Base-by-base conservation (phyloP, 2,329 filamentous ascomycete genomes). In the Colletotrichum truncatum region DNA sequence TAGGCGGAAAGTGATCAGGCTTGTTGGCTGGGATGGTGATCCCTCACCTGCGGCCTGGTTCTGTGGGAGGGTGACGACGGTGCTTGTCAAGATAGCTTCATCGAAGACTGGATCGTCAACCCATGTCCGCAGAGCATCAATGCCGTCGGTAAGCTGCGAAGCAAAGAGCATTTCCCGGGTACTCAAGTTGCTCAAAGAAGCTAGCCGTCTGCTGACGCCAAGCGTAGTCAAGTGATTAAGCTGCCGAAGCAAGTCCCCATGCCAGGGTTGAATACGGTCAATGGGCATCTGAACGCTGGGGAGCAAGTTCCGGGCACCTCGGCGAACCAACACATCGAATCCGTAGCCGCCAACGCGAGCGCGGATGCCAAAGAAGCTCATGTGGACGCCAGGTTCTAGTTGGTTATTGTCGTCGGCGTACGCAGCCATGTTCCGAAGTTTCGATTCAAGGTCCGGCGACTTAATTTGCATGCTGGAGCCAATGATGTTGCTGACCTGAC, bases 401-500 rank as follows among this genome's bases (percentile, higher is more conserved):
- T 84, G 82, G 8, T 77, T 79, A 62, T 75, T 80, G 67, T 77
- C 77, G 61, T 79, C 78, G 2, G 81, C 82, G 74, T 88, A 92
- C 16, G 79, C 82, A 14, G 87, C 85, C 84, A 97, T 92, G 26
- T 85, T 83, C 9, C 81, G 79, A 11, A 97, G 80, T 60, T 89
- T 87, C 6, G 77, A 74, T 45, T 85, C 82, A 3, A 97, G 80
- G n/a, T 88, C 85, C 1, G 81, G 77, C 2, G 84, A 82, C 48
- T 89, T 85, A 60, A 97, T 89, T 72, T 95, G 92, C 84, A 97
- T 91, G 67, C 87, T 91, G 23, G 88, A 84, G 21, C 90, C 86
- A 67, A 97, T 88, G 41, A 88, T 87, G 16, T 87, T 84, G 11
- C 87, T 84, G 26, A 97, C 90, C 66, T 93, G 89, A 60, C 85